Evolutionary conservation across 352 stramenopile species (phyloP).

Genomic region (Pythium phragmitis): DNA sequence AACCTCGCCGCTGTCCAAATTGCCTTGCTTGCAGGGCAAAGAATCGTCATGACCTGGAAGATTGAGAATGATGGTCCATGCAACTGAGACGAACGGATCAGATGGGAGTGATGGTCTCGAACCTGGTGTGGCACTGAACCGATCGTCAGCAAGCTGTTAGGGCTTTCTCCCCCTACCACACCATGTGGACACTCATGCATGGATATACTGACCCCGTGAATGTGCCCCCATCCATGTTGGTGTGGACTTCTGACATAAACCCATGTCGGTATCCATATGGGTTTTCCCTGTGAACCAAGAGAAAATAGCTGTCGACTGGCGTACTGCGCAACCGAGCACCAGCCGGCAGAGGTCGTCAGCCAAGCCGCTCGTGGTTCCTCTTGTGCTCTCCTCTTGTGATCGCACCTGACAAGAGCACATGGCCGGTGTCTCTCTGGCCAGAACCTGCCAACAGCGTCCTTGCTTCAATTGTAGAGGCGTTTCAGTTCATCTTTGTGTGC

Average conservation of each 20-base stretch:
- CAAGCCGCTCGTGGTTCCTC: no score
- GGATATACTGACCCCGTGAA: neutral
- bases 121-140: neutral
- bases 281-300: no score
- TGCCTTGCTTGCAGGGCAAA: no score
- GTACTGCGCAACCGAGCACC: no score
- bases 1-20: no score
- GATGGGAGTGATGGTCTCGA: slow-evolving; percentile 7
- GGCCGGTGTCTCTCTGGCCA: neutral
- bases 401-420: no score
- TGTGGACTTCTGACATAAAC: no score
- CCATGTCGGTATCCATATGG: no score
- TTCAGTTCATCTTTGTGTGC: neutral
- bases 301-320: no score
- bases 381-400: no score
- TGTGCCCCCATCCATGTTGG: no score
- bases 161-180: neutral
- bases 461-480: slow-evolving; percentile 1
- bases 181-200: slow-evolving; percentile 5
- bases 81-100: neutral
- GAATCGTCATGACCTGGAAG: neutral
- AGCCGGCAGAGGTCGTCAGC: no score
- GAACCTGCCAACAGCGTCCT: neutral
- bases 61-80: slow-evolving; percentile 1
- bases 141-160: neutral